These are phyloP conservation scores for Jamesozyma rosinii DNA, from an alignment of 805 yeast species.

Conservation along the genomic window DNA sequence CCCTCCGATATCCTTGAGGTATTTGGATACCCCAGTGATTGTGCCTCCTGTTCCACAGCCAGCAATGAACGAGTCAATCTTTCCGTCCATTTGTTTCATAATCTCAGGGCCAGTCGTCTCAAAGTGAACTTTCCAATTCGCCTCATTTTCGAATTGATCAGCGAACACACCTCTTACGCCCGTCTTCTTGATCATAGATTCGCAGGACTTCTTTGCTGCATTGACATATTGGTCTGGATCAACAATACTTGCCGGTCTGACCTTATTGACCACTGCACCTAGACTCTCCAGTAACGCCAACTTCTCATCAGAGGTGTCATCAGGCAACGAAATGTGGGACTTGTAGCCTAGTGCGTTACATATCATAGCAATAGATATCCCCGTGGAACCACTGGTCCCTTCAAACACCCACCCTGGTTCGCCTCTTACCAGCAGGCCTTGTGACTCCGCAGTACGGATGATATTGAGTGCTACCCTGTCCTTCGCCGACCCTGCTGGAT, in stretches of 20 bases:
- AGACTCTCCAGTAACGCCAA: constrained; percentile 56
- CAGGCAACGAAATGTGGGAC: constrained; percentile 90
- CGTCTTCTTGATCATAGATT: constrained; percentile 32
- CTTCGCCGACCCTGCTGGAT: constrained; percentile 94
- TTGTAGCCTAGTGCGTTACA: constrained; percentile 81
- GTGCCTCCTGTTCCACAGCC: constrained; percentile 99
- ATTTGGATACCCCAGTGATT: constrained; percentile 80
- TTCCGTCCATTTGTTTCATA: constrained; percentile 56
- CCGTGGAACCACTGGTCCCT: constrained; percentile 96
- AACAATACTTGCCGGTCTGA: constrained; percentile 89
- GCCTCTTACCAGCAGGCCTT: constrained; percentile 49
- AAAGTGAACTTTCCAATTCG: constrained; percentile 81
- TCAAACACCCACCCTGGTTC: constrained; percentile 61
- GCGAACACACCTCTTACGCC: constrained; percentile 64
- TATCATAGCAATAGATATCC: constrained; percentile 86
- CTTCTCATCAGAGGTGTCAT: constrained; percentile 84
- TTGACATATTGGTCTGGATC: constrained; percentile 91
- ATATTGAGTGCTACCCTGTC: constrained; percentile 88
- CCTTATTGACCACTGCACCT: constrained; percentile 79
- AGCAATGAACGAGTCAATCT: constrained; percentile 66
- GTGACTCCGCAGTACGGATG: constrained; percentile 54
- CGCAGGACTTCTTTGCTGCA: constrained; percentile 64
- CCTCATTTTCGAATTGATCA: constrained; percentile 89
- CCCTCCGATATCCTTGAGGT: constrained; percentile 51
- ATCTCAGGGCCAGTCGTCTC: constrained; percentile 88